Conservation (phyloP, 306 rosid species). For the Dalbergia oliveri region DNA sequence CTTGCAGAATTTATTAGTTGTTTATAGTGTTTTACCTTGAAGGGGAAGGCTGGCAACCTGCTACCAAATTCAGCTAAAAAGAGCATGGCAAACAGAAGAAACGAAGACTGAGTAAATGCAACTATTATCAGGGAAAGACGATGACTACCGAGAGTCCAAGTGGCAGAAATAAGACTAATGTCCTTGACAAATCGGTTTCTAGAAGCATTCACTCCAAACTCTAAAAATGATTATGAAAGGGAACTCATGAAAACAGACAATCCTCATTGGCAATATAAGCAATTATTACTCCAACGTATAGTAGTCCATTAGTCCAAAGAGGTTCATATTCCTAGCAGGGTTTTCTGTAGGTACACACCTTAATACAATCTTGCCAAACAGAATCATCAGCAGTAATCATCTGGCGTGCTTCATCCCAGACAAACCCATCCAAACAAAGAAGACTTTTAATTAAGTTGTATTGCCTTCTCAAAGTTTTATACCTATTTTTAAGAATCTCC, state of each 20-base stretch:
- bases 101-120: not conserved
- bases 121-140: conserved; percentile 20
- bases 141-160: not conserved
- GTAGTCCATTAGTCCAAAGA: not conserved
- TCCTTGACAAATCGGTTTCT: not conserved
- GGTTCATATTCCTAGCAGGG: conserved; percentile 24
- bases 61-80: conserved; percentile 4
- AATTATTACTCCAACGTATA: not conserved
- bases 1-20: not conserved
- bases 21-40: conserved; percentile 12
- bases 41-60: conserved; percentile 1
- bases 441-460: conserved; percentile 68
- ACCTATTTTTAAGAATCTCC: conserved; percentile 78
- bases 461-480: conserved; percentile 79
- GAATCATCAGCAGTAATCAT: conserved; percentile 80
- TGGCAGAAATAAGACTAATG: not conserved
- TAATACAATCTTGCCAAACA: conserved; percentile 82
- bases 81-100: not conserved
- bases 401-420: conserved; percentile 80
- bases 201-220: conserved; percentile 28
- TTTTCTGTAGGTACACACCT: conserved; percentile 55
- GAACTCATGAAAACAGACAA: conserved; percentile 17
- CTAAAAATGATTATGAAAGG: conserved; percentile 2
- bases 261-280: conserved; percentile 7
- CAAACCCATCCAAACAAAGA: conserved; percentile 75